Evolutionary conservation across 345 rosid species (phyloP).

Genomic region (Salix suchowensis): DNA sequence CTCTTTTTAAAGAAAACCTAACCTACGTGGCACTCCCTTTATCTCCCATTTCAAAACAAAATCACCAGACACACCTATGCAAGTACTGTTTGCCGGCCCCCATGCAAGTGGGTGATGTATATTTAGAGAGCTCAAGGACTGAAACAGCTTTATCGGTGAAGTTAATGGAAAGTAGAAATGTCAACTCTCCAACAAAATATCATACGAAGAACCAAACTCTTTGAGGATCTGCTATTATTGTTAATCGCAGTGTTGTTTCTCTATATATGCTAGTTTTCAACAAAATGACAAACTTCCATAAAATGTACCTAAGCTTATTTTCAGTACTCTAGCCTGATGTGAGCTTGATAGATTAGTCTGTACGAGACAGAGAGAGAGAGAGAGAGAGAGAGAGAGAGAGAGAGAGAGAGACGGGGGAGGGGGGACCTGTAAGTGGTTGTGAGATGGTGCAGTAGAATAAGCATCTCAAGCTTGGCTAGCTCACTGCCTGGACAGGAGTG

Average conservation of each 20-base stretch:
- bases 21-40: background rate
- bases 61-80: background rate
- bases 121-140: too few species aligned
- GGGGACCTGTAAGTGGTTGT: conserved; percentile 63
- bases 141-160: too few species aligned
- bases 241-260: too few species aligned
- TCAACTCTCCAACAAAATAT: too few species aligned
- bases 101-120: background rate
- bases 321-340: background rate
- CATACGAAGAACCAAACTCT: too few species aligned
- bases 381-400: background rate
- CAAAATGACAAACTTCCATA: too few species aligned
- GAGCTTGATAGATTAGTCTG: background rate
- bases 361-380: background rate
- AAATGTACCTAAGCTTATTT: background rate
- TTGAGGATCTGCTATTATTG: too few species aligned
- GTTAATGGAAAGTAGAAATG: too few species aligned
- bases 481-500: conserved; percentile 99
- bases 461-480: conserved; percentile 91
- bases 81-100: background rate
- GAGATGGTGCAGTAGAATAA: conserved; percentile 83
- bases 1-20: background rate
- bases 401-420: background rate
- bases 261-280: too few species aligned
- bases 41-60: conserved; percentile 12